Conservation (phyloP, 1,139 yeast species). For the Arxiozyma heterogenica region DNA sequence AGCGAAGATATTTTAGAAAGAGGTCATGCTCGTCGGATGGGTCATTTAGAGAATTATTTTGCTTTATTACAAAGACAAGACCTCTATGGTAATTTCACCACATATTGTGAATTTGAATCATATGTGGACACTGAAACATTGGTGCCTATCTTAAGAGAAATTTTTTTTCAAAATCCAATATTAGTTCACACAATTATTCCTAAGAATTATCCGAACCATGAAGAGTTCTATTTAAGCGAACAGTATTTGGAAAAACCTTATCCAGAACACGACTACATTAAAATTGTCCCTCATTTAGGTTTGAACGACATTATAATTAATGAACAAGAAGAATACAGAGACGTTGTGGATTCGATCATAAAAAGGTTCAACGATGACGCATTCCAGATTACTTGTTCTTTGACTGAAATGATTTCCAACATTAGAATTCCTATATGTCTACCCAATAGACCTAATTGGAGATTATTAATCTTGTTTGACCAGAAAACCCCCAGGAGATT, state of each 20-base stretch:
- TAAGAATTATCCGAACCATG: constrained; percentile 12
- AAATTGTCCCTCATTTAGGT: constrained; percentile 12
- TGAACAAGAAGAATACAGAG: constrained; percentile 15
- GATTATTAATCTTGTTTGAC: constrained; percentile 9
- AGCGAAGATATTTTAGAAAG: constrained; percentile 9
- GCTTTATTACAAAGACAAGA: constrained; percentile 23
- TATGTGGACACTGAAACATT: constrained; percentile 8
- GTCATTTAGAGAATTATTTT: constrained; percentile 24
- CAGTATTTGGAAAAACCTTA: constrained; percentile 17
- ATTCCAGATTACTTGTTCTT: constrained; percentile 8
- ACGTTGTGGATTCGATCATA: constrained; percentile 7
- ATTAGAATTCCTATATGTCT: constrained; percentile 15
- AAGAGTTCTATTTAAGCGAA: constrained; percentile 15
- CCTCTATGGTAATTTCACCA: constrained; percentile 20
- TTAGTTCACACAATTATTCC: constrained; percentile 18
- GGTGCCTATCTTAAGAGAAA: constrained; percentile 11
- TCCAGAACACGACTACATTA: constrained; percentile 20
- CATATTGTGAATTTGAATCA: constrained; percentile 17
- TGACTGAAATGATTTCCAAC: constrained; percentile 13
- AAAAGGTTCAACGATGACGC: constrained; percentile 12
- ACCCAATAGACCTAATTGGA: constrained; percentile 20
- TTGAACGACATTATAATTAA: constrained; percentile 20
- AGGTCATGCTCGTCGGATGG: constrained; percentile 27
- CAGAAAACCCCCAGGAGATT: neutral
- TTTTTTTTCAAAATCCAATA: constrained; percentile 18